Evolutionary conservation across 2,329 filamentous ascomycete genomes (phyloP).

Genomic region (Madurella fahalii): DNA sequence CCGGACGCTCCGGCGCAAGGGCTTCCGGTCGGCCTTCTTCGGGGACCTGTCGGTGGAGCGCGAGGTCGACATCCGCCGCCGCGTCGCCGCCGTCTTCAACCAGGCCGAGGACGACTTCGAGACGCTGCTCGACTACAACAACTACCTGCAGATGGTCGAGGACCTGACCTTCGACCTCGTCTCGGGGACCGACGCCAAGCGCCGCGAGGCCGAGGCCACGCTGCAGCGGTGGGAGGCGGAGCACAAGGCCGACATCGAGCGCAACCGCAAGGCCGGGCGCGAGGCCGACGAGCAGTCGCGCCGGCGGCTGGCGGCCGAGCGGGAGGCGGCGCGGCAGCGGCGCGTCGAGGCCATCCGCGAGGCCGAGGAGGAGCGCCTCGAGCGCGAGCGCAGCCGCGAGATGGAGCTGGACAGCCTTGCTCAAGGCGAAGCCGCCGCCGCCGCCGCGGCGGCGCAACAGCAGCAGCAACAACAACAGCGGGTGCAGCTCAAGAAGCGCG

Average conservation of each 20-base stretch:
- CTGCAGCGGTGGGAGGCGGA: conserved; percentile 69
- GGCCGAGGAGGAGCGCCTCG: conserved; percentile 65
- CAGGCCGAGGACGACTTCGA: conserved; percentile 89
- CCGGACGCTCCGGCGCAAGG: conserved; percentile 77
- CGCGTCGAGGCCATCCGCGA: conserved; percentile 61
- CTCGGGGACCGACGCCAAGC: conserved; percentile 60
- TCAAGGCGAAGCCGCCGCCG: conserved; percentile 47
- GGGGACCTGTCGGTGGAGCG: conserved; percentile 82
- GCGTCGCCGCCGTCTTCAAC: conserved; percentile 80
- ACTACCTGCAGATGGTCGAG: conserved; percentile 92
- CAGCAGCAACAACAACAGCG: conserved; percentile 33
- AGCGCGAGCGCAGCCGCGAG: conserved; percentile 59
- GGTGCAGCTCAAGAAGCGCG: conserved; percentile 70
- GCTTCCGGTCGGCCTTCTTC: conserved; percentile 86
- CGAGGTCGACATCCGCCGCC: conserved; percentile 84
- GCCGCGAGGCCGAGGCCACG: conserved; percentile 36
- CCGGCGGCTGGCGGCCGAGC: conserved; percentile 58
- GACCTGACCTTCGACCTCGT: conserved; percentile 86
- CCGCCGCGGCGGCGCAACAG: conserved; percentile 48
- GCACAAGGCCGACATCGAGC: conserved; percentile 65
- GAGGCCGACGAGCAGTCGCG: conserved; percentile 53
- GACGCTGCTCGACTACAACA: conserved; percentile 76
- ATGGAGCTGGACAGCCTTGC: conserved; percentile 69
- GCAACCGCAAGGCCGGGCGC: conserved; percentile 50
- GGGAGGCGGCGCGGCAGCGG: conserved; percentile 60